Evolutionary conservation across 768 basidiomycete genomes (phyloP).

Genomic region (Auricularia sp.): DNA sequence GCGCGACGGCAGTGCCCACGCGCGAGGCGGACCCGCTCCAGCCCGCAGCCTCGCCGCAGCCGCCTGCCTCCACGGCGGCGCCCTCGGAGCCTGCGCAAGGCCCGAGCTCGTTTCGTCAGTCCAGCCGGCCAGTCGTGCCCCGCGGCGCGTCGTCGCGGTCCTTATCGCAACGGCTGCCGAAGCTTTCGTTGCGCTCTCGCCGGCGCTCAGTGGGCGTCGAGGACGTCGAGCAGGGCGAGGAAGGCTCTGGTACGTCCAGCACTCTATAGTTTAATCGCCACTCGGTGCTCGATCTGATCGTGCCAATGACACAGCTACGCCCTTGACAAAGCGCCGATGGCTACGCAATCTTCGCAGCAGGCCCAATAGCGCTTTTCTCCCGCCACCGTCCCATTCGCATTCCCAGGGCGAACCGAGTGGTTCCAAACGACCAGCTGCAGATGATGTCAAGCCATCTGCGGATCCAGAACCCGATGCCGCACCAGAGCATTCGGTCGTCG

Average conservation of each 20-base stretch:
- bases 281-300: background rate
- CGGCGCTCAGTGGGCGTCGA: background rate
- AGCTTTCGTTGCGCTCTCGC: background rate
- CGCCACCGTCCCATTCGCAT: background rate
- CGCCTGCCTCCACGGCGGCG: too few relatives aligned
- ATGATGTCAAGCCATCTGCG: background rate
- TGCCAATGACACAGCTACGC: background rate
- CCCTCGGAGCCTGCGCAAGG: too few relatives aligned
- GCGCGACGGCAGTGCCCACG: too few relatives aligned
- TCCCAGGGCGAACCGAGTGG: background rate
- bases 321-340: background rate
- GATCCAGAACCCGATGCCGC: background rate
- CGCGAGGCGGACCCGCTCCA: too few relatives aligned
- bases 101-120: too few relatives aligned
- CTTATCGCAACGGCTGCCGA: background rate
- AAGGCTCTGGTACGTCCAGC: background rate
- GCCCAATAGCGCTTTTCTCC: background rate
- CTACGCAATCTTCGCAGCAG: background rate
- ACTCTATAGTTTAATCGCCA: background rate
- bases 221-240: background rate
- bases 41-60: too few relatives aligned
- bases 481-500: background rate
- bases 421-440: background rate
- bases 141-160: background rate
- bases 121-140: background rate